phyloP scores from a whole-genome alignment of 805 yeast genomes.

The Metschnikowia similis region DNA sequence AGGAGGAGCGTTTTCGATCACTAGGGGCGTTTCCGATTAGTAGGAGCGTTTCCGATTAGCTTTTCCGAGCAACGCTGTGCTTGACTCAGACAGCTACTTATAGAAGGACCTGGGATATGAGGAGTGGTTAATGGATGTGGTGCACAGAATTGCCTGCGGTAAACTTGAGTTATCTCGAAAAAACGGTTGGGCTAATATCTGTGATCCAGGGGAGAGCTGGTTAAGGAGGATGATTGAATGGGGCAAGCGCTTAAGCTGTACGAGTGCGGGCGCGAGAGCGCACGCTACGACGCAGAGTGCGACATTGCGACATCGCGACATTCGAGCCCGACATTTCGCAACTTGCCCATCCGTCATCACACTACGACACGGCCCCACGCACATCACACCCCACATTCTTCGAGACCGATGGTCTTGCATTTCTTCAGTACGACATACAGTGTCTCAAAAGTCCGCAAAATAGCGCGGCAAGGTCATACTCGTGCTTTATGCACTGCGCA shows the following conservation, averaged over 20 bases:
- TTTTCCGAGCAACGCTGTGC: background rate
- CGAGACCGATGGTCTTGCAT: too few relatives aligned
- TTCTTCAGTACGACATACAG: too few relatives aligned
- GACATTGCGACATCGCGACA: background rate
- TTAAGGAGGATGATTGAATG: background rate
- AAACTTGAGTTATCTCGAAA: background rate
- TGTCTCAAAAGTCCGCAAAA: too few relatives aligned
- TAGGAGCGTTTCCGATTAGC: too few relatives aligned
- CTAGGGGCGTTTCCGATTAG: too few relatives aligned
- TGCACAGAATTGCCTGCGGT: background rate
- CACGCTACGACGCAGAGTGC: background rate
- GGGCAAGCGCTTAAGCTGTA: background rate
- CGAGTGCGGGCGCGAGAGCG: constrained; percentile 1
- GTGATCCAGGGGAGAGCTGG: too few relatives aligned
- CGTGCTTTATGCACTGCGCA: too few relatives aligned
- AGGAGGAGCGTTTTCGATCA: too few relatives aligned
- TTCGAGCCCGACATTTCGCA: background rate
- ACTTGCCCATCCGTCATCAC: background rate
- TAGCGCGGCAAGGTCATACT: too few relatives aligned
- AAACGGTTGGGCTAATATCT: background rate
- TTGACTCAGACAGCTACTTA: background rate
- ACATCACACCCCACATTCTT: background rate
- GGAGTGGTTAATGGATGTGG: background rate
- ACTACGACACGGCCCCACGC: too few relatives aligned
- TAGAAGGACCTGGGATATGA: background rate